Conservation (phyloP, 2,329 filamentous ascomycete species). For the Penicillium olsonii region DNA sequence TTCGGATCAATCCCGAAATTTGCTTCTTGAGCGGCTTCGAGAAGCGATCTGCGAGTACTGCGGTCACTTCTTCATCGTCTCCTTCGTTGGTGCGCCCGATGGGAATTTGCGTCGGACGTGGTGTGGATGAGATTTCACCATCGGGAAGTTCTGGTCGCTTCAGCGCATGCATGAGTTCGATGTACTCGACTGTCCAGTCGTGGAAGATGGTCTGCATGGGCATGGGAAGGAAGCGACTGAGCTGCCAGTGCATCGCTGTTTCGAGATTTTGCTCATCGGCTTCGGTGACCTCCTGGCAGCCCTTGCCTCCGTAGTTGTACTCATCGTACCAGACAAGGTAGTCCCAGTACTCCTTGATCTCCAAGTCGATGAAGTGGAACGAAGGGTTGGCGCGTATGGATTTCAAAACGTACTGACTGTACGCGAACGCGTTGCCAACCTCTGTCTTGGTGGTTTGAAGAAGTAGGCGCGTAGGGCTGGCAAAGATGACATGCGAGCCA, state of each 20-base stretch:
- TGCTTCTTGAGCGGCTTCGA: conserved; percentile 90
- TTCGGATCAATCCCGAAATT: conserved; percentile 75
- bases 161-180: conserved; percentile 86
- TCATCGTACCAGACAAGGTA: conserved; percentile 99
- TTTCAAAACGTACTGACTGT: conserved; percentile 96
- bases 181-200: conserved; percentile 92
- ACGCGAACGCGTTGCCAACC: conserved; percentile 94
- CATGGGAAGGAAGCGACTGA: conserved; percentile 80
- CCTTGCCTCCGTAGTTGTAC: conserved; percentile 97
- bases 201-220: conserved; percentile 83
- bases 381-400: conserved; percentile 93
- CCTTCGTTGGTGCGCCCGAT: conserved; percentile 60
- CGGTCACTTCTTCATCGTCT: conserved; percentile 59
- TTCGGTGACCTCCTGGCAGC: conserved; percentile 76
- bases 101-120: conserved; percentile 62
- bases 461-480: conserved; percentile 82
- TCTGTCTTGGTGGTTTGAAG: conserved; percentile 96
- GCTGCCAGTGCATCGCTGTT: conserved; percentile 98
- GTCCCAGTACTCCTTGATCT: conserved; percentile 99
- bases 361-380: conserved; percentile 95
- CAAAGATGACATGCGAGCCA: conserved; percentile 94
- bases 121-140: conserved; percentile 60
- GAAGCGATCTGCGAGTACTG: conserved; percentile 77
- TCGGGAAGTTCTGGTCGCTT: conserved; percentile 66
- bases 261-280: conserved; percentile 78